Evolutionary conservation across 2,329 filamentous ascomycete species (phyloP), one percentile per base, ranked within the genome.

Genomic region (Penicillium paneum): DNA sequence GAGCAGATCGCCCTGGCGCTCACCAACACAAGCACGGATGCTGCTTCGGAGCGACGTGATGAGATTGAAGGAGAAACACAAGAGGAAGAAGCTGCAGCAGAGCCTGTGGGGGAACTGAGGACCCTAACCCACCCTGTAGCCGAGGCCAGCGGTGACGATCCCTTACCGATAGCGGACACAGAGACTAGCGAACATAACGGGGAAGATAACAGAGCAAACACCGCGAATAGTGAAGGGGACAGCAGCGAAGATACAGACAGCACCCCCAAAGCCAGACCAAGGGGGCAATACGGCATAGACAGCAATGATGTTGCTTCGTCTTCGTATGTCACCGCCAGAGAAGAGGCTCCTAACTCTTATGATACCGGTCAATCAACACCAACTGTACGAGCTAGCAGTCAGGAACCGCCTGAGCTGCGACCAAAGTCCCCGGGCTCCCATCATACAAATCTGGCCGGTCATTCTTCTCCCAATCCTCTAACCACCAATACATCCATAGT

Each of bases 251-350:
- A 54, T 49, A 64, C 64, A 28, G 52, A 54, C 59, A 57, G 34
- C 44, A 54, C 31, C 15, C 56, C 48, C 15, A 56, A 40, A 28
- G 43, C 51, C 13, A 53, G 53, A n/a, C 19, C 46, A 54, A 52
- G 36, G 15, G 17, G 28, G 28, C 38, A 54, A 36, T 21, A 44
- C 45, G 15, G 50, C 41, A 32, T 59, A 31, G 55, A 58, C 52
- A 41, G 61, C 42, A 55, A 56, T 44, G 49, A 62, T 12, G 24
- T 64, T 35, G 62, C 55, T 19, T 62, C 61, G 2, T 66, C 67
- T 24, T 66, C 67, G 4, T 72, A 67, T 49, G 67, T 70, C 40
- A 72, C 70, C 12, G 70, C 70, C 13, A 62, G 66, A 44, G 69
- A 71, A 54, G 52, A 57, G 3, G 45, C 41, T 4, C 32, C 58